These are phyloP conservation scores for Cercospora sojina DNA, from an alignment of 2,329 filamentous ascomycete species.

Conservation along the genomic window DNA sequence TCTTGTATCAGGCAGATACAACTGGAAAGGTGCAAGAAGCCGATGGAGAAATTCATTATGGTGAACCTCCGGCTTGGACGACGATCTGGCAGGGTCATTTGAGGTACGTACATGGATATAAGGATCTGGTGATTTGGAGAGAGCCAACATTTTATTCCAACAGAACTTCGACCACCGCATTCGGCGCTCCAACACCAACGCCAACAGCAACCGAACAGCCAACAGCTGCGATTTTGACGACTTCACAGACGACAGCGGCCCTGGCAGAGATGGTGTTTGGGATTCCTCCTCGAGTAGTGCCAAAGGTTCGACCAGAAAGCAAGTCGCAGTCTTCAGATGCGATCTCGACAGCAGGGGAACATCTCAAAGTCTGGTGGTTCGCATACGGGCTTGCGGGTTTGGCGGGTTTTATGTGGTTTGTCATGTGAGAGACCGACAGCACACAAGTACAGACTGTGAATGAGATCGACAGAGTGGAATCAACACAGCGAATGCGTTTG, in stretches of 20 bases:
- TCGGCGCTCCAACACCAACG: not conserved
- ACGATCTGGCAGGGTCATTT: not conserved
- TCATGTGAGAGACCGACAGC: not conserved
- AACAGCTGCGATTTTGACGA: not conserved
- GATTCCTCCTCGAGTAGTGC: not conserved
- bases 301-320: not conserved
- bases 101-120: too few species aligned
- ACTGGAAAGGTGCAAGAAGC: not conserved
- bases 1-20: not conserved
- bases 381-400: not conserved
- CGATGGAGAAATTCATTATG: not conserved
- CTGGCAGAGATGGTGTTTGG: not conserved
- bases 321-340: not conserved
- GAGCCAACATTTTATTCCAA: not conserved
- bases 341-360: not conserved
- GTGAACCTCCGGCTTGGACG: not conserved
- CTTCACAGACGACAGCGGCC: not conserved
- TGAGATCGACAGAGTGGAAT: not conserved
- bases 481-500: rapidly evolving
- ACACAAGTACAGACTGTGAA: not conserved
- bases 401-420: not conserved
- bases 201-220: not conserved
- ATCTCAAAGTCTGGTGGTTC: not conserved
- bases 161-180: not conserved
- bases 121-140: too few species aligned